These are phyloP conservation scores for Penicillium paxilli DNA, from an alignment of 495 filamentous ascomycete species.

Conservation along the genomic window DNA sequence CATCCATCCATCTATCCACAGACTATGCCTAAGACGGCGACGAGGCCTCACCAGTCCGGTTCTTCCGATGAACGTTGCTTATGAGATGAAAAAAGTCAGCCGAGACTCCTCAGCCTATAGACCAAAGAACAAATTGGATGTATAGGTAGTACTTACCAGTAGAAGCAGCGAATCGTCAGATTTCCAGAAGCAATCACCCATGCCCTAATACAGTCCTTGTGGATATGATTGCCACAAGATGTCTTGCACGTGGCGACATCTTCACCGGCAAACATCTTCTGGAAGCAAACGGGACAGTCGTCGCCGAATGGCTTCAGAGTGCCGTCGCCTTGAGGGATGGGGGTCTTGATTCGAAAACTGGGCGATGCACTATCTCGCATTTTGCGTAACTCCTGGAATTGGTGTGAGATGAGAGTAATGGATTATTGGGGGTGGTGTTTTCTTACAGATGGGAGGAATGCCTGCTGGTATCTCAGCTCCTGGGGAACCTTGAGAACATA, in stretches of 20 bases:
- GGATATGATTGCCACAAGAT: slow-evolving; percentile 77
- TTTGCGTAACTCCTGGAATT: slow-evolving; percentile 55
- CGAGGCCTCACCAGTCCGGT: too few species aligned
- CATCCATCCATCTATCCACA: too few species aligned
- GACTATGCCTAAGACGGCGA: too few species aligned
- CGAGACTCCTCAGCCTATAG: too few species aligned
- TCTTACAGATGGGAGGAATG: slow-evolving; percentile 59
- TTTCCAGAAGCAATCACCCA: slow-evolving; percentile 61
- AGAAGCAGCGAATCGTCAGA: slow-evolving; percentile 64
- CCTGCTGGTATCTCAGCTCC: slow-evolving; percentile 71
- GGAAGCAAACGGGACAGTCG: slow-evolving; percentile 80
- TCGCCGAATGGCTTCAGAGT: slow-evolving; percentile 64
- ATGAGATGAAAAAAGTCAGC: too few species aligned
- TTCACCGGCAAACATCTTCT: slow-evolving; percentile 56
- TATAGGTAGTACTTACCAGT: slow-evolving; percentile 56
- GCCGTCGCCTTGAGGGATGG: slow-evolving; percentile 28
- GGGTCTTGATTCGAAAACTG: slow-evolving; percentile 12
- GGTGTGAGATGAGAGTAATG: neutral
- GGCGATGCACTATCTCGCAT: slow-evolving; percentile 39
- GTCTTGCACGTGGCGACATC: slow-evolving; percentile 68
- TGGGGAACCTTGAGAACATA: slow-evolving; percentile 63
- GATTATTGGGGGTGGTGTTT: neutral
- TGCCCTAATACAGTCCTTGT: slow-evolving; percentile 68
- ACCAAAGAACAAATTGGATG: too few species aligned
- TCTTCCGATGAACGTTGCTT: too few species aligned